Conservation (phyloP, 2,329 filamentous ascomycete species). For the Neophaeococcomyces mojaviensis region DNA sequence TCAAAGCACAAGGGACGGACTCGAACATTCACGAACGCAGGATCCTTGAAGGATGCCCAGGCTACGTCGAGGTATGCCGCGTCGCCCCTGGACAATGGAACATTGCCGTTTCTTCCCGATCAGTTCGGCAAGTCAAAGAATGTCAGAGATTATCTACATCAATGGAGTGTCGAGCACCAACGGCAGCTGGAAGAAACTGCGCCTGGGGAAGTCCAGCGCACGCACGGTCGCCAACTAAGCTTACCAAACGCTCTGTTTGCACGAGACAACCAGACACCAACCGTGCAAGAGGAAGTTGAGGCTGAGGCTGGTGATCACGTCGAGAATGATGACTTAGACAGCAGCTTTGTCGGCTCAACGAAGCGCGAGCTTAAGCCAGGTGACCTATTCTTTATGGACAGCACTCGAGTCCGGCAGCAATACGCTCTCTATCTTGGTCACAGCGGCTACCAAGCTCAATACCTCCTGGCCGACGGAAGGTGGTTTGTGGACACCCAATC, state of each 20-base stretch:
- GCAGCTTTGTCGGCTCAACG: neutral
- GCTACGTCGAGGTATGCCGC: too few relatives aligned
- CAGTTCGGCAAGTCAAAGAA: neutral
- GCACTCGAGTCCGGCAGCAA: conserved; percentile 7
- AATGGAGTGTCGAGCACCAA: conserved; percentile 6
- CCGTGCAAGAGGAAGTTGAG: conserved; percentile 11
- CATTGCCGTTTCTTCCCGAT: neutral
- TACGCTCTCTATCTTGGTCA: conserved; percentile 16
- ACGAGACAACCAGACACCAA: neutral
- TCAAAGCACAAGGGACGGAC: too few relatives aligned
- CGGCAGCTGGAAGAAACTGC: neutral
- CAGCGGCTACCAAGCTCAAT: conserved; percentile 14
- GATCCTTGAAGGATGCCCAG: too few relatives aligned
- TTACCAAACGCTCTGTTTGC: conserved; percentile 20
- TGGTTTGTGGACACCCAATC: conserved; percentile 13
- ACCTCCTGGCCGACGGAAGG: conserved; percentile 17
- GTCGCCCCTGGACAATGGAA: neutral
- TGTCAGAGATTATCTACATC: conserved; percentile 1
- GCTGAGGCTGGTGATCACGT: conserved; percentile 8
- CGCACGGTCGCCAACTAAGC: conserved; percentile 8
- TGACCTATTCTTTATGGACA: conserved; percentile 11
- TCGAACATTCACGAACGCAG: too few relatives aligned
- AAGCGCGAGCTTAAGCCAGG: conserved; percentile 1
- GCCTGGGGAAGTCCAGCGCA: neutral
- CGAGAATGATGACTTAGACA: neutral